Conservation (phyloP, 257 asterid species). For the Ligustrum vulgare region DNA sequence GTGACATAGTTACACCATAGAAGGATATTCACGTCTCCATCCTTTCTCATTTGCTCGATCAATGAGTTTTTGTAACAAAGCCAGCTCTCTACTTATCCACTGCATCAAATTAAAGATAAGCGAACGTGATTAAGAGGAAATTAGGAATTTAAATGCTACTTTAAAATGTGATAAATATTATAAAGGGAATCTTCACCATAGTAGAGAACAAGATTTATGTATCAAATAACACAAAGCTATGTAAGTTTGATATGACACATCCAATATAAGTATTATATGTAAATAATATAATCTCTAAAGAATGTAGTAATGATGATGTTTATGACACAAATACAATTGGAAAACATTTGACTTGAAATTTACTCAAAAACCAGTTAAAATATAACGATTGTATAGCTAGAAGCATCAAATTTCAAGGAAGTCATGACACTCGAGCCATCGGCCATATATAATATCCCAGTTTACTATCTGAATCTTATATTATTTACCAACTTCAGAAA, state of each 20-base stretch:
- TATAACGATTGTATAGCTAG: neutral
- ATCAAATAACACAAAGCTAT: conserved; percentile 5
- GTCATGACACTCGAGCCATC: neutral
- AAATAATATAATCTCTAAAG: neutral
- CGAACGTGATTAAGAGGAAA: conserved; percentile 15
- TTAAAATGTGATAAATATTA: neutral
- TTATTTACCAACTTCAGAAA: neutral
- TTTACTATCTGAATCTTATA: neutral
- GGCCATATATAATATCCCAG: neutral
- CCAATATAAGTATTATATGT: neutral
- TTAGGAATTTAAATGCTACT: conserved; percentile 8
- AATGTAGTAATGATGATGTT: neutral
- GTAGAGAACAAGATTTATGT: neutral
- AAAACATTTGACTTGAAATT: neutral
- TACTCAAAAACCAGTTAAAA: neutral
- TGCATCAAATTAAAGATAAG: conserved; percentile 32
- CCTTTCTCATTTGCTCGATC: conserved; percentile 84
- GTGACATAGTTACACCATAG: conserved; percentile 19
- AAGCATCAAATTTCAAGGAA: neutral
- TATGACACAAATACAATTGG: neutral
- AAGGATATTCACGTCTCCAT: conserved; percentile 87
- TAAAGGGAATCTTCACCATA: conserved; percentile 5
- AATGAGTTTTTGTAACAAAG: conserved; percentile 39
- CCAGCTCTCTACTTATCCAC: conserved; percentile 73
- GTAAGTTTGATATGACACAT: neutral